These are phyloP conservation scores for Ascochyta fabae DNA, from an alignment of 2,329 filamentous ascomycete species.

Conservation along the genomic window DNA sequence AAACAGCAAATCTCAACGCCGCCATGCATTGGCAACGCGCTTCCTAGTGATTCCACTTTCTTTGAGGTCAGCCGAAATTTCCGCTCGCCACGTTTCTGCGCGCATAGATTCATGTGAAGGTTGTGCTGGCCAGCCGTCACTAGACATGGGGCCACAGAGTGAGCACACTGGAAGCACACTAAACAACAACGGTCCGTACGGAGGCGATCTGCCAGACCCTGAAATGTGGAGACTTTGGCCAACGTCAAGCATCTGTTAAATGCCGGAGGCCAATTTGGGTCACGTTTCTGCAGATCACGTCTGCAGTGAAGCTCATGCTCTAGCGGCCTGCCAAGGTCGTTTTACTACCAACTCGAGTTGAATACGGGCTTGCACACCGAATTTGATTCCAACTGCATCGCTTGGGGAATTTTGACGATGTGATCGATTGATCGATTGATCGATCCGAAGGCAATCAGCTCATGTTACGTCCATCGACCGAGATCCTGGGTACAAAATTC, in stretches of 20 bases:
- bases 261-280: neutral
- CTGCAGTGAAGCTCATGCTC: neutral
- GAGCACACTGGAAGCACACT: too few species aligned
- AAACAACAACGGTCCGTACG: neutral
- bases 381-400: neutral
- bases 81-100: neutral
- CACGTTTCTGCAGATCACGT: constrained; percentile 10
- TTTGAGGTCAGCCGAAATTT: neutral
- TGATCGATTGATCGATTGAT: constrained; percentile 7
- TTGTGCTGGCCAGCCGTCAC: neutral
- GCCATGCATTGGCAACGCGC: neutral
- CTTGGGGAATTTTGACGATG: neutral
- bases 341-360: neutral
- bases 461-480: neutral
- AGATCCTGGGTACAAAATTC: neutral
- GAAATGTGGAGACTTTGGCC: neutral
- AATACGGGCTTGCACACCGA: neutral
- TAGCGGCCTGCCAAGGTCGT: neutral
- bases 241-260: neutral
- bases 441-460: neutral
- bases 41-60: neutral
- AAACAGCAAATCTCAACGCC: neutral
- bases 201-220: neutral
- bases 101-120: neutral
- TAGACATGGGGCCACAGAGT: neutral